phyloP scores from a whole-genome alignment of 108 stramenopile genomes.

The Nitzschia sp. region DNA sequence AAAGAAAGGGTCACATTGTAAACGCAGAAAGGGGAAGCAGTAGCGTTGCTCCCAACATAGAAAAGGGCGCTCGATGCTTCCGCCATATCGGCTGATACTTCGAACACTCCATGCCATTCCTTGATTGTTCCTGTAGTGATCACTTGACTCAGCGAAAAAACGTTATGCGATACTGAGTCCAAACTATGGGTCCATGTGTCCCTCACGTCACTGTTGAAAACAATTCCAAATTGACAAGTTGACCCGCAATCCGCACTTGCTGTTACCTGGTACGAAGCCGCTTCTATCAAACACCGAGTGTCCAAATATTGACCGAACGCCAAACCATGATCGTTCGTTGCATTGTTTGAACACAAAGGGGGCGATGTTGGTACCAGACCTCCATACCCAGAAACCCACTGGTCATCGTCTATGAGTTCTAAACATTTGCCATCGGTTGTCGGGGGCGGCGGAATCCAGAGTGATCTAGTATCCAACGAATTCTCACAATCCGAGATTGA shows the following conservation, averaged over 20 bases:
- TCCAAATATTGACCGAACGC: neutral
- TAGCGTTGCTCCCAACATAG: neutral
- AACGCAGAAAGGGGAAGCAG: neutral
- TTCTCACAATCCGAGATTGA: neutral
- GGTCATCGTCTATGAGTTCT: no score
- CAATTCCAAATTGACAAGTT: neutral
- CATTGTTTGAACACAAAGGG: no score
- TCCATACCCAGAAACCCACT: no score
- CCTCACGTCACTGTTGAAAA: neutral
- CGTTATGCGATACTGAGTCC: no score
- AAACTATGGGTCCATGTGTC: neutral
- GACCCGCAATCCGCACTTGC: neutral
- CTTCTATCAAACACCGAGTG: neutral
- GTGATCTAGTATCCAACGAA: neutral
- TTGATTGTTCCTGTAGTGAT: no score
- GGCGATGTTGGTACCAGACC: no score
- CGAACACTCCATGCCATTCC: no score
- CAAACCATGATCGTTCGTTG: no score
- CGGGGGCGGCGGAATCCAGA: neutral
- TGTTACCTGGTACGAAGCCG: neutral
- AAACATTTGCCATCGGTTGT: neutral
- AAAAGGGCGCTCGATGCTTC: neutral
- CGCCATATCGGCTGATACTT: neutral
- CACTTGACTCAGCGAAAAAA: no score
- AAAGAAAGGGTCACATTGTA: neutral